Evolutionary conservation across 108 stramenopile genomes (phyloP).

Genomic region (Chaetoceros muelleri): DNA sequence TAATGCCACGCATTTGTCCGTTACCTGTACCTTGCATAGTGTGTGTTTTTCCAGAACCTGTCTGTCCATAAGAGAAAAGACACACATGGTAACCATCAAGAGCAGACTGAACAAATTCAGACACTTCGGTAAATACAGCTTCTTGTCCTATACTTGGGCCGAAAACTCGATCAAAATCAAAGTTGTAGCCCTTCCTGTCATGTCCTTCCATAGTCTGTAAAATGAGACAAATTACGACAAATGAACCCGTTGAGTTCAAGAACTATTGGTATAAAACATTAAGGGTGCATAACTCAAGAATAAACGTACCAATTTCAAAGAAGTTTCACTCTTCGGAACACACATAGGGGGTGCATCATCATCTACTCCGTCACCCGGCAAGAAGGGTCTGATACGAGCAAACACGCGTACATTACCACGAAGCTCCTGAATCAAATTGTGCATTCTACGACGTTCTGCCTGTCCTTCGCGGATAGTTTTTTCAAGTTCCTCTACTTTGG

Average conservation of each 20-base stretch:
- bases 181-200: slow-evolving; percentile 27
- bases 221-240: too few species aligned
- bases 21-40: slow-evolving; percentile 82
- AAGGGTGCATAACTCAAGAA: too few species aligned
- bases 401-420: slow-evolving; percentile 83
- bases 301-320: slow-evolving; percentile 3
- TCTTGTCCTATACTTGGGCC: slow-evolving; percentile 67
- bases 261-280: too few species aligned
- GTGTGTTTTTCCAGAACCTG: slow-evolving; percentile 75
- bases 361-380: slow-evolving; percentile 41
- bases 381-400: slow-evolving; percentile 76
- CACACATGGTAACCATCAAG: slow-evolving; percentile 90
- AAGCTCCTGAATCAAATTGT: slow-evolving; percentile 83
- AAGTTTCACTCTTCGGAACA: slow-evolving; percentile 34
- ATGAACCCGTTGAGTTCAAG: too few species aligned
- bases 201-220: slow-evolving; percentile 15
- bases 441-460: slow-evolving; percentile 42
- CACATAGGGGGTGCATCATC: slow-evolving; percentile 17
- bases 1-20: slow-evolving; percentile 79
- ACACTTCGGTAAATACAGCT: slow-evolving; percentile 78
- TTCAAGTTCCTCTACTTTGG: slow-evolving; percentile 14
- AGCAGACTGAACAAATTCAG: slow-evolving; percentile 85
- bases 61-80: slow-evolving; percentile 77
- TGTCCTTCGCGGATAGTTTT: slow-evolving; percentile 33
- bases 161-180: slow-evolving; percentile 82